phyloP scores from a whole-genome alignment of 2,329 filamentous ascomycete genomes.

The Thielaviopsis ethacetica region DNA sequence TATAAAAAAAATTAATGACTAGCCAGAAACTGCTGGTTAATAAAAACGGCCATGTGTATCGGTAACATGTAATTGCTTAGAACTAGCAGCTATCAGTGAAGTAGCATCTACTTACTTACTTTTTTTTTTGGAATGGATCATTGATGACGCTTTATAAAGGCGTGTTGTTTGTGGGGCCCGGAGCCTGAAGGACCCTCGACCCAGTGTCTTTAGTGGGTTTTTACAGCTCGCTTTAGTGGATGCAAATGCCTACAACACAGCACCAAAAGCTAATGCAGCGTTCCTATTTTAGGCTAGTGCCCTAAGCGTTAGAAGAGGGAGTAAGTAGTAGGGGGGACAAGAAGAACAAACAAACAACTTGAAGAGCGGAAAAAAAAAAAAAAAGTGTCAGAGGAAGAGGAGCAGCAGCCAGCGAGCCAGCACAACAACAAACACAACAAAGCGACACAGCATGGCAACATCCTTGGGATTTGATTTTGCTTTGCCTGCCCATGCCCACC shows the following conservation, averaged over 20 bases:
- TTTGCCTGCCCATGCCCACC: background rate
- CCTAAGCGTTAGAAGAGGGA: background rate
- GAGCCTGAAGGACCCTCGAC: background rate
- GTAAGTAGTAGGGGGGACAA: background rate
- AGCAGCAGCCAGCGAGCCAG: background rate
- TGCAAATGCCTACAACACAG: background rate
- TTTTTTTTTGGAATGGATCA: background rate
- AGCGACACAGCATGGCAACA: background rate
- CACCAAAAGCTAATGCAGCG: background rate
- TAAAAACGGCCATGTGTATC: background rate
- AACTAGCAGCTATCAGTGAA: background rate
- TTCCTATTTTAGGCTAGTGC: background rate
- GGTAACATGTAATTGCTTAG: background rate
- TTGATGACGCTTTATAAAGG: background rate
- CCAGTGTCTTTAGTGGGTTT: background rate
- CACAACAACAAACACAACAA: background rate
- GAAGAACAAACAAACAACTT: too few relatives aligned
- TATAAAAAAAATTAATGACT: background rate
- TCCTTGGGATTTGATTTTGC: background rate
- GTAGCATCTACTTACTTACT: background rate
- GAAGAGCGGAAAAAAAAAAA: background rate
- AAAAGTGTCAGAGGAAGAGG: background rate
- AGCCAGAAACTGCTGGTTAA: too few relatives aligned
- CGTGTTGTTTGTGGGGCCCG: background rate
- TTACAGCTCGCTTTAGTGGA: background rate